A percentile compares a stretch with the other conserved stretches of the same genome.
Evolutionary conservation across 257 asterid genomes (phyloP).

Genomic region (Solanum bukasovii): DNA sequence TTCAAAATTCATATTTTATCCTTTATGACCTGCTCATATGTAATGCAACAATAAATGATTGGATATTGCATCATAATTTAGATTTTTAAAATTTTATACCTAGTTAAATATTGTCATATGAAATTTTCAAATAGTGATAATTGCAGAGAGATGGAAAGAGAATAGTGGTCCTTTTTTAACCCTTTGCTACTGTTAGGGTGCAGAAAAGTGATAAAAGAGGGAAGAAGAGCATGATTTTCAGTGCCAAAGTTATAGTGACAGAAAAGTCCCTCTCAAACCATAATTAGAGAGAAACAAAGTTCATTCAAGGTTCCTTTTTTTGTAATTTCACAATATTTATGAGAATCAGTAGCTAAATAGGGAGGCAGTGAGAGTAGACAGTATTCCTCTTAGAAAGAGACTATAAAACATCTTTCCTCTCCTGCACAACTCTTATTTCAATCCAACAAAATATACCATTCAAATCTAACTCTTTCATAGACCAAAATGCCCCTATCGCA

Average conservation of each 20-base stretch:
- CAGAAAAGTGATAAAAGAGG: background rate
- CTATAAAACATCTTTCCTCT: constrained; percentile 23
- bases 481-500: background rate
- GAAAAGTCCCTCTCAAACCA: constrained; percentile 55
- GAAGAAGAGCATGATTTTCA: constrained; percentile 68
- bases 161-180: constrained; percentile 14
- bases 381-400: background rate
- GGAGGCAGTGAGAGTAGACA: background rate
- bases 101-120: background rate
- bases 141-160: background rate
- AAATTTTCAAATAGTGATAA: background rate
- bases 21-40: background rate
- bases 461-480: background rate
- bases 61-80: background rate
- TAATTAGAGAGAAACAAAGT: constrained; percentile 30
- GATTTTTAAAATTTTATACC: background rate
- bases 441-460: background rate
- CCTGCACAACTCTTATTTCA: background rate
- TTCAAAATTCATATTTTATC: background rate
- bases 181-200: constrained; percentile 34
- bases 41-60: background rate
- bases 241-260: constrained; percentile 64
- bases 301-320: background rate
- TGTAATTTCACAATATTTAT: constrained; percentile 4
- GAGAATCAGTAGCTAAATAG: constrained; percentile 34